Evolutionary conservation across 768 basidiomycete genomes (phyloP), one percentile per base, ranked within the genome.

Genomic region (Mycena floridula): DNA sequence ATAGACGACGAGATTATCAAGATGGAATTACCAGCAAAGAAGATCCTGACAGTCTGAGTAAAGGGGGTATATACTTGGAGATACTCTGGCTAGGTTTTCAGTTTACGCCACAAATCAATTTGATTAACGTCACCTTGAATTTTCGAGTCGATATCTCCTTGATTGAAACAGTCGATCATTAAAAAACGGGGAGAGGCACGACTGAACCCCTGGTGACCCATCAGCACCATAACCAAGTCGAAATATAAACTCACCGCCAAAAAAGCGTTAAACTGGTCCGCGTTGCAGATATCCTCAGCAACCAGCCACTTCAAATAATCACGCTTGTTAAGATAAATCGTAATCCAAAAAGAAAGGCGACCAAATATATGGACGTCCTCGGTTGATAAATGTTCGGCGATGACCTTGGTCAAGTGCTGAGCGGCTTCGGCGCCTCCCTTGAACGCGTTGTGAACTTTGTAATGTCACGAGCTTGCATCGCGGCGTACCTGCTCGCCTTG

Each of bases 281-380:
- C 65, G 37, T 73, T 74, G 56, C 85, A 87, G 42, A 81, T 59
- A 42, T 73, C 70, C 52, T 74, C 70, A 25, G 63, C 65, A 45
- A 74, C 60, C 27, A 85, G 70, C 40, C 64, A 62, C 41, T 77
- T 74, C 9, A 72, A 58, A 37, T 85, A 63, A 25, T 74, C 74
- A 43, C 63, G 55, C 62, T 75, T 82, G 69, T 84, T 85, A 63
- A 78, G 74, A 66, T 79, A 88, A 49, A 89, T 59, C 36, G 77
- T 78, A 40, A 85, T 76, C 84, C 83, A 88, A 59, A 87, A 85
- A 22, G 85, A 84, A 30, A 85, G 69, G 7, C 80, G 73, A 24
- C 78, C 80, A 46, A 78, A 74, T 44, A 76, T 69, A 43, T 77
- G 77, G 40, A 80, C 64, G 42, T 76, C 77, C 56, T 86, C 79